A percentile compares a stretch with the other conserved stretches of the same genome.
Conservation (phyloP, 1,284 basidiomycete species). For the Singerocomus inundabilis region DNA sequence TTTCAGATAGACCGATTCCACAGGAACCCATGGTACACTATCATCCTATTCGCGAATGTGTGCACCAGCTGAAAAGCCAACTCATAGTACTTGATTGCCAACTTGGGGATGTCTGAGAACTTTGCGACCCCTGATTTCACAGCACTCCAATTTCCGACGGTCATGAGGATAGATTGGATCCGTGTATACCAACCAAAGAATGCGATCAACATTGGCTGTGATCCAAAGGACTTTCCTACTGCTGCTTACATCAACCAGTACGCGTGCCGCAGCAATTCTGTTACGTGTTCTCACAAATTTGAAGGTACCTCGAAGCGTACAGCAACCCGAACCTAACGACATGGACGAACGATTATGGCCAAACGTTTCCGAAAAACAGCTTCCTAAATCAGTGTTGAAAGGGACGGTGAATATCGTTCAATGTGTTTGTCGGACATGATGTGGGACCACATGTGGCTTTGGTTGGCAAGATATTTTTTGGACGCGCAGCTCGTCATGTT, state of each 20-base stretch:
- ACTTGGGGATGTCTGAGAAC: conserved; percentile 79
- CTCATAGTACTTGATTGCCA: conserved; percentile 69
- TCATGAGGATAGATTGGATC: conserved; percentile 80
- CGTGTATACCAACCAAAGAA: conserved; percentile 76
- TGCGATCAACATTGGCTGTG: conserved; percentile 77
- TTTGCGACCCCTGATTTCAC: conserved; percentile 71
- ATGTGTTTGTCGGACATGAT: conserved; percentile 8
- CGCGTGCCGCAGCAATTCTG: conserved; percentile 24
- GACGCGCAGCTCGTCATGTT: conserved; percentile 11
- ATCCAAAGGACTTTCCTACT: conserved; percentile 79
- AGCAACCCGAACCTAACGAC: conserved; percentile 58
- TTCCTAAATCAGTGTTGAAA: conserved; percentile 52
- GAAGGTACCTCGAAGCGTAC: conserved; percentile 52
- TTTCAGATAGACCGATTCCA: conserved; percentile 72
- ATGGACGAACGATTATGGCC: conserved; percentile 57
- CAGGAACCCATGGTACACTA: conserved; percentile 77
- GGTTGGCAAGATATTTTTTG: conserved; percentile 16
- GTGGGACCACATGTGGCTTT: conserved; percentile 3
- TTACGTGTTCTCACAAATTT: conserved; percentile 22
- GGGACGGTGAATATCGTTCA: conserved; percentile 5
- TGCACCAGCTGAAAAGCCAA: conserved; percentile 4
- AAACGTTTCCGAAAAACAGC: conserved; percentile 59
- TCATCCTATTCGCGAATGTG: not conserved
- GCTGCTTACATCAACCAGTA: conserved; percentile 69
- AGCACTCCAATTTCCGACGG: conserved; percentile 65